phyloP scores from a whole-genome alignment of 345 rosid species.

The Trapa incisa region DNA sequence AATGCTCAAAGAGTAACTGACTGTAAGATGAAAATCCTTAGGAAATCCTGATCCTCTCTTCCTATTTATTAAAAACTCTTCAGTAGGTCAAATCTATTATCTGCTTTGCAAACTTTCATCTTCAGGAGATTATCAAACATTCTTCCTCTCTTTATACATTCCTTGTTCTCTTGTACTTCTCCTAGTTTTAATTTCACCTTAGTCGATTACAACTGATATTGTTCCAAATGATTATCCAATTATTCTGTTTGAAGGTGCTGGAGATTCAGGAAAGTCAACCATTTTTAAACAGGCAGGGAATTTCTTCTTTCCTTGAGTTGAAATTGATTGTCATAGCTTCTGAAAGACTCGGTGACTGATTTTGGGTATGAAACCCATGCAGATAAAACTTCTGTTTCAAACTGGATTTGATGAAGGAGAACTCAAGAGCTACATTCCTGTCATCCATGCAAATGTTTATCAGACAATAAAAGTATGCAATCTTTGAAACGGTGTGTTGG shows the following conservation, averaged over 20 bases:
- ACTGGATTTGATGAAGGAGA: conserved; percentile 91
- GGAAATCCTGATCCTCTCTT: background rate
- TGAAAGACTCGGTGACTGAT: background rate
- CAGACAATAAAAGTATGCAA: conserved; percentile 99
- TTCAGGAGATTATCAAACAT: background rate
- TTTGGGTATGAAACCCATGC: conserved; percentile 10
- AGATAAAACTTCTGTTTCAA: conserved; percentile 96
- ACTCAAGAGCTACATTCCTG: conserved; percentile 73
- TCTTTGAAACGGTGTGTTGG: conserved; percentile 63
- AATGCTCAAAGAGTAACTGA: background rate
- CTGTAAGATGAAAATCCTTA: background rate
- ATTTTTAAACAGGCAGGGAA: conserved; percentile 88
- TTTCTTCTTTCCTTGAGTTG: background rate
- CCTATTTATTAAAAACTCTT: background rate
- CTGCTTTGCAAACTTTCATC: background rate
- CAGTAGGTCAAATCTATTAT: background rate
- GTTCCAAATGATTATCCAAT: background rate
- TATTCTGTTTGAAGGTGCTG: conserved; percentile 53
- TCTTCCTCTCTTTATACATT: background rate
- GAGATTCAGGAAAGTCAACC: conserved; percentile 98
- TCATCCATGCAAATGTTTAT: conserved; percentile 93
- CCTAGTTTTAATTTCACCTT: background rate
- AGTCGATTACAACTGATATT: background rate
- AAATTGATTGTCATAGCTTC: background rate
- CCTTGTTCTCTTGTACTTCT: background rate